phyloP scores from a whole-genome alignment of 1,139 yeast species.

The Yamadazyma jaroonii region DNA sequence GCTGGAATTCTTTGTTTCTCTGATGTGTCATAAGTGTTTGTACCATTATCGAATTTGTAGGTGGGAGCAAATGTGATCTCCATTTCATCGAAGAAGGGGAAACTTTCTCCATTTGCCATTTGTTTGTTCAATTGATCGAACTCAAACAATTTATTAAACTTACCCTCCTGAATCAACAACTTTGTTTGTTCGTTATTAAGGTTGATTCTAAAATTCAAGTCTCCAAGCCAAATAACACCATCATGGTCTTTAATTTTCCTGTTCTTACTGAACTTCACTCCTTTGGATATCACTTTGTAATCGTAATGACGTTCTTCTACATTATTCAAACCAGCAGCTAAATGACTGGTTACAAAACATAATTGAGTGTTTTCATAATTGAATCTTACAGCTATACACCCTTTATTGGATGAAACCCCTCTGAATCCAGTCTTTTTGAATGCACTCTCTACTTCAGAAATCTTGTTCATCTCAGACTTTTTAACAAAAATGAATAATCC shows the following conservation, averaged over 20 bases:
- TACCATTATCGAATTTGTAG: slow-evolving; percentile 86
- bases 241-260: slow-evolving; percentile 68
- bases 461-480: slow-evolving; percentile 43
- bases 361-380: slow-evolving; percentile 70
- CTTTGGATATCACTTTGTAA: slow-evolving; percentile 65
- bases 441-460: slow-evolving; percentile 70
- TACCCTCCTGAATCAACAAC: slow-evolving; percentile 46
- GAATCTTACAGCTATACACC: slow-evolving; percentile 86
- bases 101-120: slow-evolving; percentile 64
- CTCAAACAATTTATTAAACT: slow-evolving; percentile 54
- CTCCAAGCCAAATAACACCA: slow-evolving; percentile 90
- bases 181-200: slow-evolving; percentile 70
- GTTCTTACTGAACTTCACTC: slow-evolving; percentile 49
- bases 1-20: slow-evolving; percentile 95
- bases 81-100: slow-evolving; percentile 70
- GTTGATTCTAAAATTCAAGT: slow-evolving; percentile 80
- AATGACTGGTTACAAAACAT: slow-evolving; percentile 83
- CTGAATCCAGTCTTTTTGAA: slow-evolving; percentile 92
- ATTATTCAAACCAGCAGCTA: slow-evolving; percentile 84
- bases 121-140: slow-evolving; percentile 77
- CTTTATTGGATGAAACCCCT: slow-evolving; percentile 94
- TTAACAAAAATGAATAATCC: slow-evolving; percentile 71
- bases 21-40: slow-evolving; percentile 72
- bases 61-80: slow-evolving; percentile 82
- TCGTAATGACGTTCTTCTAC: slow-evolving; percentile 83